Conservation (phyloP, 495 filamentous ascomycete species). For the Xylaria longipes region DNA sequence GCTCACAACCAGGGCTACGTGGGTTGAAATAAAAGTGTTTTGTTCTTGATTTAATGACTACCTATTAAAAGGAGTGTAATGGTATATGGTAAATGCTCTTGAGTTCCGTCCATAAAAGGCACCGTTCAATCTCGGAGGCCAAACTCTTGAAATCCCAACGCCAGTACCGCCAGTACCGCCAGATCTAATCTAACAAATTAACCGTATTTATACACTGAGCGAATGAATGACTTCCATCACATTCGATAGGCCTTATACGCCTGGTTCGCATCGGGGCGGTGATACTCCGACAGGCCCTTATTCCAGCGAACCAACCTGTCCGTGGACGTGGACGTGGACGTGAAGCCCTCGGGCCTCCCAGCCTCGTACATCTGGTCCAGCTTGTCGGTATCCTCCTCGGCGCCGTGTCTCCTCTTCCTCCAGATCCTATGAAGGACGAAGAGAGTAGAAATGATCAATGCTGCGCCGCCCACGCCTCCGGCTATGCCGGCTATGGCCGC, state of each 20-base stretch:
- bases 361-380: slow-evolving; percentile 37
- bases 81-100: not conserved
- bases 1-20: not conserved
- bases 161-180: slow-evolving; percentile 2
- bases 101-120: not conserved
- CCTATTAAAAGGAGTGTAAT: slow-evolving; percentile 4
- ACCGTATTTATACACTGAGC: not conserved
- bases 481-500: slow-evolving; percentile 41
- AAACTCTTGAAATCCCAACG: slow-evolving; percentile 14
- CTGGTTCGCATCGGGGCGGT: slow-evolving; percentile 31
- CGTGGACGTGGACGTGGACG: slow-evolving; percentile 32
- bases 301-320: slow-evolving; percentile 40
- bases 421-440: slow-evolving; percentile 38
- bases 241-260: slow-evolving; percentile 39
- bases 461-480: slow-evolving; percentile 33
- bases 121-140: not conserved
- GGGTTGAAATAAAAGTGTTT: not conserved
- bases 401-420: slow-evolving; percentile 37
- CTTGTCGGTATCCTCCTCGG: slow-evolving; percentile 32
- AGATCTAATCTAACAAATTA: slow-evolving; percentile 4
- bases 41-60: slow-evolving; percentile 1
- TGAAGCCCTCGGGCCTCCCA: slow-evolving; percentile 30
- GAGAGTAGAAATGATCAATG: slow-evolving; percentile 27
- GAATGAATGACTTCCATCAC: slow-evolving; percentile 19
- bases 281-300: slow-evolving; percentile 37